phyloP scores from a whole-genome alignment of 352 stramenopile species.

The Phytophthora cactorum region DNA sequence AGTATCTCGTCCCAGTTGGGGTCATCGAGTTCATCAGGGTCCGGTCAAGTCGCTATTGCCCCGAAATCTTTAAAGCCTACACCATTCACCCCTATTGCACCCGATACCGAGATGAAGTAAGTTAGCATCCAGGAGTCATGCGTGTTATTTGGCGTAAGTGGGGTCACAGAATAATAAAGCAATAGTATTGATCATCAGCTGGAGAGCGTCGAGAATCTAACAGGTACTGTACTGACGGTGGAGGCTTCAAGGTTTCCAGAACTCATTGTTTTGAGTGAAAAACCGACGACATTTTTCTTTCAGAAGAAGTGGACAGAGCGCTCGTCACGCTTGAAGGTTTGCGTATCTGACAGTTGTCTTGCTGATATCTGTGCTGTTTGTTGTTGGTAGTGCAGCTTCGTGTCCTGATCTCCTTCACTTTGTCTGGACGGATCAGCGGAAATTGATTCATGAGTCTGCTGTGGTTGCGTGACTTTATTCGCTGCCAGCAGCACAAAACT shows the following conservation, averaged over 20 bases:
- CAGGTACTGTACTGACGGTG: too few species aligned
- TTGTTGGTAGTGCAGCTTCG: background rate
- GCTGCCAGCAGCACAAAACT: slow-evolving; percentile 32
- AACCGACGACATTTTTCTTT: too few species aligned
- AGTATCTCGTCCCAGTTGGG: slow-evolving; percentile 36
- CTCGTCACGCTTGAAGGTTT: too few species aligned
- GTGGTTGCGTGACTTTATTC: slow-evolving; percentile 9
- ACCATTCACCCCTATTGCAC: slow-evolving; percentile 29
- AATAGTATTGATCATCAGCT: slow-evolving; percentile 28
- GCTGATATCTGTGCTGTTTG: slow-evolving; percentile 4
- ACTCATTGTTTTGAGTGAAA: too few species aligned
- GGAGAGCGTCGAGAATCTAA: background rate
- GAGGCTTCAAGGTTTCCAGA: too few species aligned
- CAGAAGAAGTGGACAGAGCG: too few species aligned
- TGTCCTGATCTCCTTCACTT: too few species aligned
- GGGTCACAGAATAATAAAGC: slow-evolving; percentile 34
- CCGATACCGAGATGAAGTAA: slow-evolving; percentile 42
- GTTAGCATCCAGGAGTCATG: slow-evolving; percentile 19
- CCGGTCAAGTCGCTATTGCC: slow-evolving; percentile 41
- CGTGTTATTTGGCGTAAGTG: slow-evolving; percentile 22
- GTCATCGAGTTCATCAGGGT: slow-evolving; percentile 17
- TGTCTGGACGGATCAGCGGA: too few species aligned
- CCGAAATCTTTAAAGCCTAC: slow-evolving; percentile 38
- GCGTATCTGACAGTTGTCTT: slow-evolving; percentile 8
- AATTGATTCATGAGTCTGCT: background rate